Evolutionary conservation across 805 yeast species (phyloP), one percentile per base, ranked within the genome.

Genomic region (Ogataea trehaloabstinens): DNA sequence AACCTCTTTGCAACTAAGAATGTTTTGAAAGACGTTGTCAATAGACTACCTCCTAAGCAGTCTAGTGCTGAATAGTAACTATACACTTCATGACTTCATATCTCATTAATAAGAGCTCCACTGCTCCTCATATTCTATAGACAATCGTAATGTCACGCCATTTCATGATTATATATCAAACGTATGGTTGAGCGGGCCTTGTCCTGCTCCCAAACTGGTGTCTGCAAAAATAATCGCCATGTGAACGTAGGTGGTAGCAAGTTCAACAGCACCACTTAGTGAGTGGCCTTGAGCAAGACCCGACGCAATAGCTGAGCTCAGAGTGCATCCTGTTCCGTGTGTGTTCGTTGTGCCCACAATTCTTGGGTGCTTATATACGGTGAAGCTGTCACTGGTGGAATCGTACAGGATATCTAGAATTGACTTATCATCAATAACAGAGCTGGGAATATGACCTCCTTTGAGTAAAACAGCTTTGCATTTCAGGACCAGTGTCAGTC

Each of bases 291-390:
- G 67, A 3, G 93, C 90, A 15, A 86, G 51, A 45, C 83, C 78
- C 2, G 90, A 77, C 1, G 91, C 80, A 43, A 88, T 81, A 1
- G 95, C 73, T 1, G 95, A 81, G 0, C 91, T 78, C 32, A 87
- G 66, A 0, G 95, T 85, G 60, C 95, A 87, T 1, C 95, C 95
- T 2, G 95, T 86, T 10, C 96, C 96, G 58, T 87, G 95, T 1
- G 85, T 79, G 51, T 80, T 75, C 4, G 61, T 58, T 0, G 88
- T 67, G 5, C 63, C 52, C 3, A 71, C 54, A 38, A 55, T 71
- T 18, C 37, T 44, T 1, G 58, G 61, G 15, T 82, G 80, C 36
- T 66, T 69, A 53, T 70, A 80, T 1, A 77, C 51, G 0, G 71
- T 64, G 33, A 63, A 56, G 2, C 52, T 45, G 11, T 66, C 64